A percentile compares a stretch with the other conserved stretches of the same genome.
Evolutionary conservation across 495 filamentous ascomycete species (phyloP).

Genomic region (Letharia lupina): DNA sequence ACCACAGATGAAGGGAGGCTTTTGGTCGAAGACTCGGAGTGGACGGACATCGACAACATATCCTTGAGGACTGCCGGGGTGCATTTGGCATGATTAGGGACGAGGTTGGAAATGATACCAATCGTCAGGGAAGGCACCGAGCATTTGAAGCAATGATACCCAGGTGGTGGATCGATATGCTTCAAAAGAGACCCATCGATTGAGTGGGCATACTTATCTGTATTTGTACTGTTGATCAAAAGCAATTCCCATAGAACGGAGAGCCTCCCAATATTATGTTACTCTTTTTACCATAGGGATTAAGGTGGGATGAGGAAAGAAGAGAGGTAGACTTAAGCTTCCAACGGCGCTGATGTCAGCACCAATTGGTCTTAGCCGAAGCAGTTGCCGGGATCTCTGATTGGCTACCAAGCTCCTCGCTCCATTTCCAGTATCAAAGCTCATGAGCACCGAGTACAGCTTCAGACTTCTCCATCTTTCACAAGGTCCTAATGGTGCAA

Average conservation of each 20-base stretch:
- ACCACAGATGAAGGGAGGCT: background rate
- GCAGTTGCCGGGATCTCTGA: background rate
- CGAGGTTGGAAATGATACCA: background rate
- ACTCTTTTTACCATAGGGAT: background rate
- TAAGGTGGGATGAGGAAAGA: background rate
- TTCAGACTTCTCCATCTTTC: background rate
- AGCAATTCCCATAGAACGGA: background rate
- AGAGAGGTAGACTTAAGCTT: slow-evolving; percentile 1
- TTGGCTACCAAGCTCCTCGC: background rate
- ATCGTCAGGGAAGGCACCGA: background rate
- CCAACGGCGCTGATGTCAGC: background rate
- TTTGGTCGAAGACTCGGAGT: background rate
- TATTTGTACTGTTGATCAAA: background rate
- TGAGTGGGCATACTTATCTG: background rate
- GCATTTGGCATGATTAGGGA: background rate
- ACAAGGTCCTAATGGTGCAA: background rate
- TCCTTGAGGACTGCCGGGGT: background rate
- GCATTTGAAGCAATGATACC: background rate
- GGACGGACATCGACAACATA: slow-evolving; percentile 1
- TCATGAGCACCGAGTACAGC: background rate
- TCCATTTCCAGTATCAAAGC: background rate
- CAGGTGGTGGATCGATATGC: background rate
- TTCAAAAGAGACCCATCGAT: background rate
- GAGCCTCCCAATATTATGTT: too few relatives aligned
- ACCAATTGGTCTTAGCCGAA: background rate